Evolutionary conservation across 345 rosid genomes (phyloP), one percentile per base, ranked within the genome.

Genomic region (Luvunga scandens): DNA sequence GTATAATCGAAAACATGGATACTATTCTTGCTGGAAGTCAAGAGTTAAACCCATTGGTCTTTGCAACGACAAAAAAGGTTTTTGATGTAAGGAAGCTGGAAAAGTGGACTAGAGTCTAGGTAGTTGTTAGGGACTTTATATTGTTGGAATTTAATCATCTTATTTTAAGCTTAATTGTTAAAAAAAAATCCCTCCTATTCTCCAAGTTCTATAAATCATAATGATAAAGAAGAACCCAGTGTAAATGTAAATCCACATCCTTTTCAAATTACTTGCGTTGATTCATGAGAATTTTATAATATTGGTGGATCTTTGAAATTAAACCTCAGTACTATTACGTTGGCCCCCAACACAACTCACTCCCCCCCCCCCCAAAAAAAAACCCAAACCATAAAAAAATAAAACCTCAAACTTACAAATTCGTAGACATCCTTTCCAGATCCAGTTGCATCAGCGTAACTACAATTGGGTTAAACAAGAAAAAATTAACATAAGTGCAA

Each of bases 391-490:
- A 31, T 1, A 3, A 34, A 39, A 38, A 38, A 7, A 3, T 10
- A 42, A 42, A 42, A 56, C 59, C 12, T 55, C 63, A 38, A 30
- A 78, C 94, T 88, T 85, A 89, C 95, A 86, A 85, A 91, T 86
- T 91, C 95, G 80, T 91, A 89, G 65, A 89, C 94, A 86, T 89
- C 94, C 10, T 88, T 91, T 77, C 91, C 92, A 73, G 89, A 89
- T 25, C 92, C 94, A 86, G 88, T 91, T 34, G 93, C 88, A 89
- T 91, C 95, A 57, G 90, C 90, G 77, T 91, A 91, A 50, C 94
- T 91, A 73, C 79, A 80, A 34, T 66, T 38, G 25, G 45, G 66
- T 67, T 10, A 86, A 78, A 72, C 33, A 66, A 57, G 69, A 39
- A 45, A 70, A 13, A 75, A 68, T 79, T 73, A 81, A 63, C 42